Evolutionary conservation across 1,284 basidiomycete genomes (phyloP).

Genomic region (Ceratobasidium sp.): DNA sequence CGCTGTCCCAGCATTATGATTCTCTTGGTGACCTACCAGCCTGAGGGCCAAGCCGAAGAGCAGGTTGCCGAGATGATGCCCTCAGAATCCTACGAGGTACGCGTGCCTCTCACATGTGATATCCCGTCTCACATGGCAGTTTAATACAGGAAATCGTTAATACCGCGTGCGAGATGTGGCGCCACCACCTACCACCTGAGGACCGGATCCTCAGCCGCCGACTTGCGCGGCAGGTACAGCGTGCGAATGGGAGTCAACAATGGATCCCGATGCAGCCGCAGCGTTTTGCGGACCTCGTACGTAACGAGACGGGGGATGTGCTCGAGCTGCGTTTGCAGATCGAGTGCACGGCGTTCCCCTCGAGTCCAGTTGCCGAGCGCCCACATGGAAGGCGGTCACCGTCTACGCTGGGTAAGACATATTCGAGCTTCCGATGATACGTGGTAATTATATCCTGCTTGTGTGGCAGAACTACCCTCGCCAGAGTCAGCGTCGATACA

Average conservation of each 20-base stretch:
- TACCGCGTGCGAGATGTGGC: constrained; percentile 27
- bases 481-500: not conserved
- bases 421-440: not conserved
- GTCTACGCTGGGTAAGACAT: constrained; percentile 19
- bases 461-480: not conserved
- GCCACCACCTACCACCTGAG: constrained; percentile 18
- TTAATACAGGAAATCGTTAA: constrained; percentile 22
- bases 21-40: constrained; percentile 29
- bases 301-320: not conserved
- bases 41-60: constrained; percentile 5
- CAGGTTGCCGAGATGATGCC: constrained; percentile 8
- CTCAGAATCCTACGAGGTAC: constrained; percentile 38
- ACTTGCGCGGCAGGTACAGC: constrained; percentile 21
- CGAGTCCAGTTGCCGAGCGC: not conserved
- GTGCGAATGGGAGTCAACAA: not conserved
- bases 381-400: constrained; percentile 14
- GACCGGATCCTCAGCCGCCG: constrained; percentile 10
- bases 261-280: constrained; percentile 21
- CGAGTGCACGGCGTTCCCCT: not conserved
- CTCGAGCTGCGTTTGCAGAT: constrained; percentile 31
- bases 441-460: not conserved
- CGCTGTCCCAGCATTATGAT: constrained; percentile 6
- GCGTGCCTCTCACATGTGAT: constrained; percentile 15
- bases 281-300: constrained; percentile 15
- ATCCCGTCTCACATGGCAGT: not conserved